phyloP scores from a whole-genome alignment of 352 stramenopile species.

The Phytopythium vexans region DNA sequence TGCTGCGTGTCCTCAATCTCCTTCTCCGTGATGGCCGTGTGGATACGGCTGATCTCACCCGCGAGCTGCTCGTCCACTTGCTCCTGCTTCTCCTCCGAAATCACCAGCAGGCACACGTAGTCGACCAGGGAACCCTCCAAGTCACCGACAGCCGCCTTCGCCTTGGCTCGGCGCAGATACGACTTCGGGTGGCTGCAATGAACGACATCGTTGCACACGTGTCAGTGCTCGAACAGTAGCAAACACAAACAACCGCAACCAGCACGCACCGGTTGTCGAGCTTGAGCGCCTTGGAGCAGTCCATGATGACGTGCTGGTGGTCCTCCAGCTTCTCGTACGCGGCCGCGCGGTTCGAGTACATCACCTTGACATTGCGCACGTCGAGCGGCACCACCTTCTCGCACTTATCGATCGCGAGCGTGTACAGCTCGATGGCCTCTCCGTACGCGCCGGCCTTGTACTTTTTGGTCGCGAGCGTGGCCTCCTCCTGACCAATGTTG shows the following conservation, averaged over 20 bases:
- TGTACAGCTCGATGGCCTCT: slow-evolving; percentile 71
- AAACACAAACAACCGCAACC: neutral
- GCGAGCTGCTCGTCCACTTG: slow-evolving; percentile 68
- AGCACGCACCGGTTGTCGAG: slow-evolving; percentile 46
- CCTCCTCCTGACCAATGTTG: slow-evolving; percentile 57
- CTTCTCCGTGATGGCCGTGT: slow-evolving; percentile 66
- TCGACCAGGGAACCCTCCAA: slow-evolving; percentile 67
- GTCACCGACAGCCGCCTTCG: slow-evolving; percentile 42
- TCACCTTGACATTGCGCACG: slow-evolving; percentile 78
- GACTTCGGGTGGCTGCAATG: slow-evolving; percentile 58
- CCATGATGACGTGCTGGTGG: slow-evolving; percentile 51
- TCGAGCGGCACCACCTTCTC: slow-evolving; percentile 56
- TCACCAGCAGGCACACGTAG: slow-evolving; percentile 76
- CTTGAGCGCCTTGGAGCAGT: slow-evolving; percentile 55
- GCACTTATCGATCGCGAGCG: slow-evolving; percentile 53
- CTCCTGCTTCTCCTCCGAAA: slow-evolving; percentile 75
- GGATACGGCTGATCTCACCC: slow-evolving; percentile 72
- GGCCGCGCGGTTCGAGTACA: slow-evolving; percentile 81
- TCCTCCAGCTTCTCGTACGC: slow-evolving; percentile 71
- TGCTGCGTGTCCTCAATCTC: slow-evolving; percentile 57
- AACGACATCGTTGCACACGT: neutral
- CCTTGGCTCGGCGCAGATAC: slow-evolving; percentile 74
- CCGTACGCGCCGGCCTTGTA: slow-evolving; percentile 75
- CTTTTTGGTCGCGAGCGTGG: slow-evolving; percentile 67
- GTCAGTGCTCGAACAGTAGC: neutral